These are phyloP conservation scores for Phlegmacium glaucopus DNA, from an alignment of 768 basidiomycete genomes.

Conservation along the genomic window DNA sequence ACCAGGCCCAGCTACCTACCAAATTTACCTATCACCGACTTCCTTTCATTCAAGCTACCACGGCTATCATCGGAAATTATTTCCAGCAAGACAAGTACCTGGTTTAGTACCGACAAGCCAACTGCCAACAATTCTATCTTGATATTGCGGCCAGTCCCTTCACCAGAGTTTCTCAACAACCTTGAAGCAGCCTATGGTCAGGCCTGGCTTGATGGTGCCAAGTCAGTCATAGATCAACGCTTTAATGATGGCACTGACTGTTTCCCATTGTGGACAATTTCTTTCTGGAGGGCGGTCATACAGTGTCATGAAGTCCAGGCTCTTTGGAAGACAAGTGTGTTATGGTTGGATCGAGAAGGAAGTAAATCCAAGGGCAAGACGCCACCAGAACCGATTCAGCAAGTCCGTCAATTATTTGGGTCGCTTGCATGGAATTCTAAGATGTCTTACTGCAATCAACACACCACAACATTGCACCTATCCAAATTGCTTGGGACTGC, in stretches of 20 bases:
- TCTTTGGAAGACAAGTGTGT: background rate
- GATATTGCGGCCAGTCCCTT: slow-evolving; percentile 1
- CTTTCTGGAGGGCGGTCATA: background rate
- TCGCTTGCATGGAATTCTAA: background rate
- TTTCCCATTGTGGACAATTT: slow-evolving; percentile 5
- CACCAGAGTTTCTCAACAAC: background rate
- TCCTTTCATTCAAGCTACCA: background rate
- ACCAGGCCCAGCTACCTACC: background rate
- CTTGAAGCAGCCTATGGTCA: slow-evolving; percentile 1
- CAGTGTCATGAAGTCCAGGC: background rate
- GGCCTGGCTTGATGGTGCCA: slow-evolving; percentile 5
- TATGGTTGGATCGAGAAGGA: background rate
- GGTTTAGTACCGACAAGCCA: slow-evolving; percentile 5
- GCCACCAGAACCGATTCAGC: background rate
- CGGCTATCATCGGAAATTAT: slow-evolving; percentile 1
- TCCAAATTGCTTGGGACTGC: background rate
- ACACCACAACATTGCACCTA: background rate
- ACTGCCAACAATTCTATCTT: background rate
- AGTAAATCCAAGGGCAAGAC: background rate
- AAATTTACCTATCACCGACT: background rate
- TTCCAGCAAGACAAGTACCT: background rate
- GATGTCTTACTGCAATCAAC: background rate
- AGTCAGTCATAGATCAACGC: slow-evolving; percentile 5
- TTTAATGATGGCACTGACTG: slow-evolving; percentile 5
- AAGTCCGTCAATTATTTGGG: background rate